phyloP scores from a whole-genome alignment of 1,284 basidiomycete genomes.

The Ustilago curta region DNA sequence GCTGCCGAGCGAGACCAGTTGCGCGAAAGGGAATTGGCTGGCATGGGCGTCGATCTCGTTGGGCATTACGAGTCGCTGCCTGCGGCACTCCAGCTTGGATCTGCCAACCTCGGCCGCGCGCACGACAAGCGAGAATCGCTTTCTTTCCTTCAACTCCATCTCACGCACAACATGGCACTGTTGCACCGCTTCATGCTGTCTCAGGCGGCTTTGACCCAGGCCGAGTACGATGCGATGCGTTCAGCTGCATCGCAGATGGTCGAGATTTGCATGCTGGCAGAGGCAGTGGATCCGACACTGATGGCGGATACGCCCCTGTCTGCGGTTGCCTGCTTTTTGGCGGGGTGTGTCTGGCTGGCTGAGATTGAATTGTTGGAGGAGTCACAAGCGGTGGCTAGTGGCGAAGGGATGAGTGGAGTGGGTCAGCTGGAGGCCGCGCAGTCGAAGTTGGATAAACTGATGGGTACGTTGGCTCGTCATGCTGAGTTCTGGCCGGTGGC shows the following conservation, averaged over 20 bases:
- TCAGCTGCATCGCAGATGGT: slow-evolving; percentile 28
- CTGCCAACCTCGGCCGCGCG: slow-evolving; percentile 24
- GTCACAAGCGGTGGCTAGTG: not conserved
- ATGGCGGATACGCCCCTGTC: slow-evolving; percentile 38
- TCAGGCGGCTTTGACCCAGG: slow-evolving; percentile 15
- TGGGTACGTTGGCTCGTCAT: slow-evolving; percentile 22
- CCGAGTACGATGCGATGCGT: slow-evolving; percentile 37
- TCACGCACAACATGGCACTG: slow-evolving; percentile 39
- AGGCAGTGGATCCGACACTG: slow-evolving; percentile 23
- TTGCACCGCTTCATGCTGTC: slow-evolving; percentile 31
- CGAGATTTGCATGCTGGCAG: slow-evolving; percentile 34
- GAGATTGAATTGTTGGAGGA: slow-evolving; percentile 35
- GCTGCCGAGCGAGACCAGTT: slow-evolving; percentile 6
- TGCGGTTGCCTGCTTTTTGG: slow-evolving; percentile 26
- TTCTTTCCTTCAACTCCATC: slow-evolving; percentile 42
- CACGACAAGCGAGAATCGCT: slow-evolving; percentile 30
- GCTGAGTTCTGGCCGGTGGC: slow-evolving; percentile 41
- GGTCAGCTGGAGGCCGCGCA: slow-evolving; percentile 19
- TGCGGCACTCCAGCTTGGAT: slow-evolving; percentile 24
- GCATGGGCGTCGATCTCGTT: slow-evolving; percentile 31
- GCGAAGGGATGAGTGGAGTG: not conserved
- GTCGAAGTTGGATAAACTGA: slow-evolving; percentile 14
- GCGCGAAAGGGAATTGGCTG: slow-evolving; percentile 25
- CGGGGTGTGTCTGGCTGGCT: slow-evolving; percentile 25
- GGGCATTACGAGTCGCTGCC: slow-evolving; percentile 41